phyloP scores from a whole-genome alignment of 371 early-diverging fungal genomes.

The Capniomyces stellatus region DNA sequence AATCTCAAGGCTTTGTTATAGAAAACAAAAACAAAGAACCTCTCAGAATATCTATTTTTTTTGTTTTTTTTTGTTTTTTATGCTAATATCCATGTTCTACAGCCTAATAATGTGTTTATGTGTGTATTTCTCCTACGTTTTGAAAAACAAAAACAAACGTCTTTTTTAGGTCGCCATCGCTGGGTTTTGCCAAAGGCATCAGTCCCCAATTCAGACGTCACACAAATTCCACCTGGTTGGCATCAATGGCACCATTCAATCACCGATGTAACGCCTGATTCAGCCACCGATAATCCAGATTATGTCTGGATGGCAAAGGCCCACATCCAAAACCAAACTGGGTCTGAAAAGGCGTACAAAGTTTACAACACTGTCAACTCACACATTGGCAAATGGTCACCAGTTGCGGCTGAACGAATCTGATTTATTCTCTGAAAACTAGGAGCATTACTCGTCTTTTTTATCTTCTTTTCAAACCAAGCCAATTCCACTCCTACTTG shows the following conservation, averaged over 20 bases:
- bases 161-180: no score
- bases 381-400: conserved; percentile 65
- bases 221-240: conserved; percentile 84
- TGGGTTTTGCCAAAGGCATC: conserved; percentile 66
- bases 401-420: conserved; percentile 16
- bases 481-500: no score
- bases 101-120: no score
- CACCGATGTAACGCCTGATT: conserved; percentile 65
- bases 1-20: no score
- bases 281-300: conserved; percentile 20
- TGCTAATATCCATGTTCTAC: no score
- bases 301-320: conserved; percentile 19
- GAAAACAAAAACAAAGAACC: no score
- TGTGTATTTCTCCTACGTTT: no score
- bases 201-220: conserved; percentile 39
- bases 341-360: conserved; percentile 52
- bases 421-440: neutral
- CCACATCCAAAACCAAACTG: conserved; percentile 40
- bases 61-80: conserved; percentile 20
- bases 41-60: no score
- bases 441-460: no score
- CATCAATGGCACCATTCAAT: conserved; percentile 79
- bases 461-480: no score
- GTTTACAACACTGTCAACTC: conserved; percentile 75
- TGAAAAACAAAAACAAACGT: no score